Evolutionary conservation across 257 asterid genomes (phyloP).

Genomic region (Thymus quinquecostatus): DNA sequence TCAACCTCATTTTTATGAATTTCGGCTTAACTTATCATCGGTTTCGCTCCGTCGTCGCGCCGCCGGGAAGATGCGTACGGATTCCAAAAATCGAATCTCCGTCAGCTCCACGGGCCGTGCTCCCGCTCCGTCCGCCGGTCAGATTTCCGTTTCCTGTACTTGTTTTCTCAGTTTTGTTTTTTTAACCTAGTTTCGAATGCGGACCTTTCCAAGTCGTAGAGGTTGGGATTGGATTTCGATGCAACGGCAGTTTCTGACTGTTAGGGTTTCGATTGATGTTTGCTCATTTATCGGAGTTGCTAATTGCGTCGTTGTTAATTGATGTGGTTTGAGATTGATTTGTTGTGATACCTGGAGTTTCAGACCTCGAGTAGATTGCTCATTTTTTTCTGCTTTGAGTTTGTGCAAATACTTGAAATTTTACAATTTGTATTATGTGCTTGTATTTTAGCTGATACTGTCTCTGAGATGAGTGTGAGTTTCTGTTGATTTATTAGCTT

Average conservation of each 20-base stretch:
- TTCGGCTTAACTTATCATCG: conserved; percentile 16
- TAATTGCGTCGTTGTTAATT: conserved; percentile 5
- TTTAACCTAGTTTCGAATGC: not conserved
- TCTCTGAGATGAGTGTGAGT: not conserved
- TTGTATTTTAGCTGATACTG: not conserved
- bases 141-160: conserved; percentile 4
- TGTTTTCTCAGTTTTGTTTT: not conserved
- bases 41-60: too few relatives aligned
- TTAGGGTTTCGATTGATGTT: conserved; percentile 26
- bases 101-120: conserved; percentile 29
- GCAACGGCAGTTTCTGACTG: conserved; percentile 18
- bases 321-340: not conserved
- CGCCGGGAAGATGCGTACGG: conserved; percentile 33
- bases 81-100: conserved; percentile 39
- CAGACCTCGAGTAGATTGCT: conserved; percentile 10
- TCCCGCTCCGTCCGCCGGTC: conserved; percentile 35
- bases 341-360: conserved; percentile 18
- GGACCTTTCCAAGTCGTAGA: not conserved
- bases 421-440: not conserved
- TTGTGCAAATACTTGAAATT: not conserved
- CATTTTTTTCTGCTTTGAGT: conserved; percentile 3
- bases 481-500: conserved; percentile 13
- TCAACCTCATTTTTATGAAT: conserved; percentile 32
- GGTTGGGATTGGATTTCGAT: conserved; percentile 7
- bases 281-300: conserved; percentile 16